These are phyloP conservation scores for Nepenthes mirabilis DNA, from an alignment of 148 eudicot species.

Conservation along the genomic window DNA sequence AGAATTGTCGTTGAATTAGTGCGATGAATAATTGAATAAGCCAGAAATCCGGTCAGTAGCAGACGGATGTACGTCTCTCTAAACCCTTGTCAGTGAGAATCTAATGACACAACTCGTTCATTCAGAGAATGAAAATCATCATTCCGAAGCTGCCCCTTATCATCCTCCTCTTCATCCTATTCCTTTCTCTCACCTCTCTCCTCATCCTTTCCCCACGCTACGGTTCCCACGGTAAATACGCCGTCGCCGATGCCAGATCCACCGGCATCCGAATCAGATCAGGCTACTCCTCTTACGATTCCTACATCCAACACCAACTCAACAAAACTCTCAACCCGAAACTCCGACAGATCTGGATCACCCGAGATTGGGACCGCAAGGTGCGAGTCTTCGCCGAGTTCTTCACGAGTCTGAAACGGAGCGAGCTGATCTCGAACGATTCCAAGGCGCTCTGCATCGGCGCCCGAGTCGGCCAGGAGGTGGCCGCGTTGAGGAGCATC, in stretches of 20 bases:
- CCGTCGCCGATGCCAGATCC: slow-evolving; percentile 5
- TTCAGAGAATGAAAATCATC: not conserved
- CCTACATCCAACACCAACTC: slow-evolving; percentile 70
- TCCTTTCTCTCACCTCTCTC: not conserved
- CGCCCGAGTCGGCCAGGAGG: slow-evolving; percentile 88
- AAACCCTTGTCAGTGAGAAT: too few relatives aligned
- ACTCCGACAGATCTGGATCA: slow-evolving; percentile 65
- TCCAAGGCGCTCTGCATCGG: slow-evolving; percentile 61
- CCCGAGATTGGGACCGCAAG: slow-evolving; percentile 86
- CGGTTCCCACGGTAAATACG: slow-evolving; percentile 4
- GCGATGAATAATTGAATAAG: too few relatives aligned
- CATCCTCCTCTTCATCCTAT: too few relatives aligned
- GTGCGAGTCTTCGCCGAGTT: slow-evolving; percentile 49
- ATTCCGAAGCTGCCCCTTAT: not conserved
- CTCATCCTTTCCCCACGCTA: slow-evolving; percentile 25
- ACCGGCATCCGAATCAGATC: slow-evolving; percentile 57
- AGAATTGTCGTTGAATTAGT: too few relatives aligned
- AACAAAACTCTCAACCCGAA: slow-evolving; percentile 79
- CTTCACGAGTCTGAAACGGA: slow-evolving; percentile 24
- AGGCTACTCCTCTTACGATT: slow-evolving; percentile 59
- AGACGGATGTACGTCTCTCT: too few relatives aligned
- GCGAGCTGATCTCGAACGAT: slow-evolving; percentile 17
- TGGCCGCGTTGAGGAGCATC: slow-evolving; percentile 47
- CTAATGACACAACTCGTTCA: too few relatives aligned
- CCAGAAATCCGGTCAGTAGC: too few relatives aligned